Conservation (phyloP, 495 filamentous ascomycete species). For the Patellaria atrata region DNA sequence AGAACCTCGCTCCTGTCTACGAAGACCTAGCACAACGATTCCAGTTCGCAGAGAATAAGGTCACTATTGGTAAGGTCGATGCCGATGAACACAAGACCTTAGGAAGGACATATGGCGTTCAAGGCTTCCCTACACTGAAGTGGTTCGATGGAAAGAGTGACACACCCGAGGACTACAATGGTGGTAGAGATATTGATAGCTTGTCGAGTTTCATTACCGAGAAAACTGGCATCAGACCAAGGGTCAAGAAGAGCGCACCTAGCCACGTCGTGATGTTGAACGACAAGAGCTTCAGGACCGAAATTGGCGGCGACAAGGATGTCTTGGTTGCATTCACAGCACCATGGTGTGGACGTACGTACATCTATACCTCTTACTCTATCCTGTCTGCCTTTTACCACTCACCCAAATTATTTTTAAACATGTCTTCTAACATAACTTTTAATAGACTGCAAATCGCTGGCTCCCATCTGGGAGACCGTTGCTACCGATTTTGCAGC, state of each 20-base stretch:
- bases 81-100: conserved; percentile 76
- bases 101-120: conserved; percentile 71
- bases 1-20: conserved; percentile 85
- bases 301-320: conserved; percentile 72
- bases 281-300: conserved; percentile 60
- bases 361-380: too few relatives aligned
- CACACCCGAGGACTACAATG: conserved; percentile 69
- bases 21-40: conserved; percentile 76
- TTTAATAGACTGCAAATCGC: conserved; percentile 76
- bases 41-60: conserved; percentile 60
- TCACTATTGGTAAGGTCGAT: conserved; percentile 89
- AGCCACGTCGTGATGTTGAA: conserved; percentile 69
- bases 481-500: conserved; percentile 68
- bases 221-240: conserved; percentile 73
- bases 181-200: conserved; percentile 78
- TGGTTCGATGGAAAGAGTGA: conserved; percentile 97
- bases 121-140: conserved; percentile 94
- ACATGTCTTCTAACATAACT: conserved; percentile 22
- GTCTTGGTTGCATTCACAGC: conserved; percentile 93
- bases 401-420: conserved; percentile 1
- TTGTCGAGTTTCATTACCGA: conserved; percentile 67
- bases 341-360: conserved; percentile 94
- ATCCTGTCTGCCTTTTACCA: too few relatives aligned
- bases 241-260: conserved; percentile 52
- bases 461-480: conserved; percentile 82